These are phyloP conservation scores for Aspergillus sp. DNA, from an alignment of 2,329 filamentous ascomycete genomes.

Conservation along the genomic window DNA sequence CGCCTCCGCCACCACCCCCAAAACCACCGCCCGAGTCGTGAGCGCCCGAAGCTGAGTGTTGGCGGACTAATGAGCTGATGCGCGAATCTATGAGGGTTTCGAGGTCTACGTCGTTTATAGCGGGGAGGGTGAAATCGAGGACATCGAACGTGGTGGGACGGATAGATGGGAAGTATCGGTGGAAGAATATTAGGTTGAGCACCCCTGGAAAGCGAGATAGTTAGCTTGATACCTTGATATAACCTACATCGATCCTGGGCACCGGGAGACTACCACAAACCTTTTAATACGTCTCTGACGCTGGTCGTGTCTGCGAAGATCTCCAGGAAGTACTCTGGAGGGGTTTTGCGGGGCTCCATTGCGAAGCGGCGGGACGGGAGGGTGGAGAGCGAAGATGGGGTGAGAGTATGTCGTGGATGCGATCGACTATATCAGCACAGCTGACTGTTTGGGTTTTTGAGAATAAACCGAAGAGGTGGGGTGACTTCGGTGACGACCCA, in stretches of 20 bases:
- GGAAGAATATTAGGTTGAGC: constrained; percentile 97
- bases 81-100: constrained; percentile 92
- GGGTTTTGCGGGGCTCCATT: constrained; percentile 64
- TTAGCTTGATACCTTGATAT: neutral
- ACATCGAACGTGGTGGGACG: constrained; percentile 81
- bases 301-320: constrained; percentile 88
- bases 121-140: constrained; percentile 84
- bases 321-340: constrained; percentile 89
- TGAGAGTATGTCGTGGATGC: neutral
- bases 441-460: neutral
- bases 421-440: neutral
- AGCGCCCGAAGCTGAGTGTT: constrained; percentile 53
- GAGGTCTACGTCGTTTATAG: constrained; percentile 85
- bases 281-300: constrained; percentile 90
- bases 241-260: neutral
- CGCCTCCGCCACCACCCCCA: neutral
- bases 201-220: constrained; percentile 59
- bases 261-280: constrained; percentile 46
- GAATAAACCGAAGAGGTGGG: neutral
- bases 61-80: constrained; percentile 73
- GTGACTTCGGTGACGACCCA: constrained; percentile 15
- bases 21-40: constrained; percentile 27
- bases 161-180: constrained; percentile 90
- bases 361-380: neutral
- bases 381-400: neutral